Percentiles rank a stretch among this genome's conserved stretches.
Conservation (phyloP, 805 yeast species). For the Soucietia sequanensis region DNA sequence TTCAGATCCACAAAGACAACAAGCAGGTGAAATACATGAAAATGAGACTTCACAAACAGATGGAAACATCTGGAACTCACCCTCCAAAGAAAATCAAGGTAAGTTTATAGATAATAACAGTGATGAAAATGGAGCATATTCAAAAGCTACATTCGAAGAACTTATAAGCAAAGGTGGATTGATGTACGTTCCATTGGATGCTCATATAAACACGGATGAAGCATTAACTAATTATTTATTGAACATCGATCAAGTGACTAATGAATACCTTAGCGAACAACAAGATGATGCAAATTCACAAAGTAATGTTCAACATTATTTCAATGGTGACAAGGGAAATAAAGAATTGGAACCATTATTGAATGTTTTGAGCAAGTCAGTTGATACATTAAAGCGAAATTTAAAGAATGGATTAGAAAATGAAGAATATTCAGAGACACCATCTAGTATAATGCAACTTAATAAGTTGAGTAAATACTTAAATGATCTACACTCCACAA, state of each 20-base stretch:
- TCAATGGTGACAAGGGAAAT: not conserved
- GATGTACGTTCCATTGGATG: constrained; percentile 9
- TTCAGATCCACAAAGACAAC: not conserved
- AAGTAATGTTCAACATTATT: not conserved
- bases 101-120: not conserved
- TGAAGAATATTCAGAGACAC: not conserved
- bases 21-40: no score
- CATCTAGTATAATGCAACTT: constrained; percentile 8
- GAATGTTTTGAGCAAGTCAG: constrained; percentile 2
- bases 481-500: constrained; percentile 13
- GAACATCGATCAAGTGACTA: constrained; percentile 23
- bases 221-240: constrained; percentile 26
- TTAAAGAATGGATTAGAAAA: not conserved
- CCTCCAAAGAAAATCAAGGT: not conserved
- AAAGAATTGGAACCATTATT: constrained; percentile 5
- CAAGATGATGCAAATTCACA: constrained; percentile 1
- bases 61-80: not conserved
- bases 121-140: constrained; percentile 1
- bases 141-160: constrained; percentile 11
- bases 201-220: constrained; percentile 16
- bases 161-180: constrained; percentile 21
- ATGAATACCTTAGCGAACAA: constrained; percentile 9
- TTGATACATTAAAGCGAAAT: constrained; percentile 1
- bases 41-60: not conserved
- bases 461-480: constrained; percentile 17